phyloP scores from a whole-genome alignment of 768 basidiomycete genomes.

The Mycena olivaceomarginata region DNA sequence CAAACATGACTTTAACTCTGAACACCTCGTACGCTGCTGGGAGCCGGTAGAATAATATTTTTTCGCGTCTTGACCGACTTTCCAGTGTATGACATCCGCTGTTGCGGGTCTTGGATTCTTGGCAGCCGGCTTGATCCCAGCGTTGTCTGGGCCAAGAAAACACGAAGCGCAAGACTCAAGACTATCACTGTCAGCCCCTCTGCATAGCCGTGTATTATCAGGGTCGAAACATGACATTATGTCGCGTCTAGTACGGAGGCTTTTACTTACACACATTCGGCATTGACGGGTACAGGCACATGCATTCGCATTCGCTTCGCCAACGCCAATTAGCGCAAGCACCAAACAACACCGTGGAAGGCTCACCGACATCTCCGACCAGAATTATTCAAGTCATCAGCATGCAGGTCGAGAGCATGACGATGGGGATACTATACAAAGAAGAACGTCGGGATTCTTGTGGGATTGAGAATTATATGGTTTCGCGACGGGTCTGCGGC shows the following conservation, averaged over 20 bases:
- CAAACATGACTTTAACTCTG: not conserved
- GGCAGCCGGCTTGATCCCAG: too few relatives aligned
- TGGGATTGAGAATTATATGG: not conserved
- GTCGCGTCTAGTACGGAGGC: slow-evolving; percentile 1
- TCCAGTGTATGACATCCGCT: too few relatives aligned
- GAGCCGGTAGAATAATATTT: too few relatives aligned
- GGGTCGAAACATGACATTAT: slow-evolving; percentile 7
- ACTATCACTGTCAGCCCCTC: too few relatives aligned
- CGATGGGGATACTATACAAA: not conserved
- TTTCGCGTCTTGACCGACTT: too few relatives aligned
- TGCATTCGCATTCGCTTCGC: not conserved
- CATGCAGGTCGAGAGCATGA: slow-evolving; percentile 25
- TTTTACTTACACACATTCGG: slow-evolving; percentile 5
- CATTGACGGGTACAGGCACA: not conserved
- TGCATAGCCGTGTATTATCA: too few relatives aligned
- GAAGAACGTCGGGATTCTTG: slow-evolving; percentile 3
- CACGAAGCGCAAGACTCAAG: too few relatives aligned
- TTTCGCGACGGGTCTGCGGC: slow-evolving; percentile 23
- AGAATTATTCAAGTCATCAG: not conserved
- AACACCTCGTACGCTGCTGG: too few relatives aligned
- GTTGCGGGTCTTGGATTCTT: too few relatives aligned
- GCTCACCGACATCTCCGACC: slow-evolving; percentile 11
- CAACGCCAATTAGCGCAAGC: not conserved
- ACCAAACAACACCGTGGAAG: not conserved
- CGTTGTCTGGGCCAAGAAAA: too few relatives aligned